Evolutionary conservation across 805 yeast species (phyloP).

Genomic region (Torulaspora microellipsoides): DNA sequence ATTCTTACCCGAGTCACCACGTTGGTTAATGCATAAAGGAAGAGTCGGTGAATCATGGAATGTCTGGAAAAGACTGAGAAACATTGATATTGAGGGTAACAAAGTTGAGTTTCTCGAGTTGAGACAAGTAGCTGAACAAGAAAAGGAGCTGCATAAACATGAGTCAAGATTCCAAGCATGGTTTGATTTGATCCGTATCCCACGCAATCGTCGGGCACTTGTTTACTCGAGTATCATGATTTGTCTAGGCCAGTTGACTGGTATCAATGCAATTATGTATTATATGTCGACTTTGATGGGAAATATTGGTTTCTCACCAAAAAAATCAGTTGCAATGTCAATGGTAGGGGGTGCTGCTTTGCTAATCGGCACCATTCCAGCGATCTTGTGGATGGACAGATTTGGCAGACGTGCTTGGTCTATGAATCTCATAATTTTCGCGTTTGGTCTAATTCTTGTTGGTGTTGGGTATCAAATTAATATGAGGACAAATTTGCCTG

Average conservation of each 20-base stretch:
- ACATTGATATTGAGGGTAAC: conserved; percentile 39
- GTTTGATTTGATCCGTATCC: conserved; percentile 48
- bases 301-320: conserved; percentile 49
- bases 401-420: conserved; percentile 62
- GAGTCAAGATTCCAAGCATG: conserved; percentile 39
- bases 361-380: conserved; percentile 61
- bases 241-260: conserved; percentile 59
- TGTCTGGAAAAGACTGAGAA: conserved; percentile 54
- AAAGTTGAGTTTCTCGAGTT: conserved; percentile 55
- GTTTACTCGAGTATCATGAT: conserved; percentile 55
- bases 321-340: conserved; percentile 58
- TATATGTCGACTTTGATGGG: conserved; percentile 56
- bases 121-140: conserved; percentile 48
- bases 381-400: conserved; percentile 52
- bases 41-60: conserved; percentile 49
- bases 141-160: conserved; percentile 38
- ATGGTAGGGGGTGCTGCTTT: conserved; percentile 65
- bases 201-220: conserved; percentile 59
- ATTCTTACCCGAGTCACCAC: conserved; percentile 58
- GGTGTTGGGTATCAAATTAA: conserved; percentile 52
- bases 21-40: conserved; percentile 51
- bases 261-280: conserved; percentile 64
- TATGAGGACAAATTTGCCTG: conserved; percentile 37
- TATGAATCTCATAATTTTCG: conserved; percentile 50
- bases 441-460: conserved; percentile 55